Evolutionary conservation across 805 yeast species (phyloP).

Genomic region (Phaffomyces antillensis): DNA sequence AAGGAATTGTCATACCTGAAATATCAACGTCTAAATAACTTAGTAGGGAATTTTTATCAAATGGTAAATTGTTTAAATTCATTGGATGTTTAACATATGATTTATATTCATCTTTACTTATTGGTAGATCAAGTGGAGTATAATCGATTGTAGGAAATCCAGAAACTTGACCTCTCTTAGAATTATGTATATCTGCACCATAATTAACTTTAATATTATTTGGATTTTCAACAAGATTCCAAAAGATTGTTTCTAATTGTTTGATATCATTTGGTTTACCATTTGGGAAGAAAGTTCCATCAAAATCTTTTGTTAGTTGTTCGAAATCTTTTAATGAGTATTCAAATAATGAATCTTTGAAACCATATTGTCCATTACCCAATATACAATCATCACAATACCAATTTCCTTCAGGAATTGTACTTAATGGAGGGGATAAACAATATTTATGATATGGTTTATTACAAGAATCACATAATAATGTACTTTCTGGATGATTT

Average conservation of each 20-base stretch:
- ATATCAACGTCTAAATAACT: constrained; percentile 59
- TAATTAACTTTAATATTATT: constrained; percentile 59
- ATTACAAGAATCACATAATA: constrained; percentile 72
- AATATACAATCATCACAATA: constrained; percentile 77
- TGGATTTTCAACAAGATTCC: constrained; percentile 46
- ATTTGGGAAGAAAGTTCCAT: constrained; percentile 32
- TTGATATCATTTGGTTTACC: constrained; percentile 30
- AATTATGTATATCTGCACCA: constrained; percentile 80
- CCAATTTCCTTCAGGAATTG: constrained; percentile 61
- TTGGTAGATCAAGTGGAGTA: constrained; percentile 20
- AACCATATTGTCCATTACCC: constrained; percentile 85
- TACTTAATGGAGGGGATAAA: constrained; percentile 46
- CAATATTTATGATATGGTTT: constrained; percentile 62
- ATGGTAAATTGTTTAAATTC: constrained; percentile 70
- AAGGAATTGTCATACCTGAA: constrained; percentile 92
- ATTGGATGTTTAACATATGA: constrained; percentile 56
- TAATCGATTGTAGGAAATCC: constrained; percentile 59
- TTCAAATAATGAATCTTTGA: constrained; percentile 55
- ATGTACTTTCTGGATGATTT: constrained; percentile 38
- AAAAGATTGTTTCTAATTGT: constrained; percentile 55
- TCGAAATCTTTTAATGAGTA: constrained; percentile 58
- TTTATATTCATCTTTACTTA: constrained; percentile 16
- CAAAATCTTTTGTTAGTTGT: constrained; percentile 44
- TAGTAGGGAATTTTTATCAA: constrained; percentile 60
- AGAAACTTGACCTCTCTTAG: constrained; percentile 55